Base-by-base conservation (phyloP, 2,329 filamentous ascomycete species). In the Colletotrichum musae region DNA sequence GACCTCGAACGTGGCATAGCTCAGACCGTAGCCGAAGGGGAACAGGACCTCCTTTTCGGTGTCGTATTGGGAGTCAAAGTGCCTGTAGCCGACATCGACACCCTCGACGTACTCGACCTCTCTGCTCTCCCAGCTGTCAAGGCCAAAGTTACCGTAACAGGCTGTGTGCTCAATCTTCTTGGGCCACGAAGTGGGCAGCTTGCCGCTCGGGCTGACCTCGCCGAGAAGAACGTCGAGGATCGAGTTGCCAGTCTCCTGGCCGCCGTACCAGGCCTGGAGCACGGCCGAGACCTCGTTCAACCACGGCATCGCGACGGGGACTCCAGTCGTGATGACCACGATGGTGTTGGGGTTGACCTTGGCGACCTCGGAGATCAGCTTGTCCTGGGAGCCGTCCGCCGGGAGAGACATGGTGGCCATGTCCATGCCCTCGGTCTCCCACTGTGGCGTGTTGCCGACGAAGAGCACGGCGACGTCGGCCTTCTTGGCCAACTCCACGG, bases 191-290 rank as follows among this genome's bases (percentile, higher is more conserved):
- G 53, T 5, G 7, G 63, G 54, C 7, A 65, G 56, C 4, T 24
- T 51, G 5, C 63, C 63, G 10, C 36, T 28, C 3, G 91, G 91
- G 71, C 90, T 92, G 53, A 88, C 82, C 39, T 86, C 83, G 32
- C 90, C 91, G 58, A 89, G 88, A 4, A 93, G 81, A 1, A 92
- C 85, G 72, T 92, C 90, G 0, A 88, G 89, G 57, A 93, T 87
- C 0, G 89, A 88, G 72, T 92, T 90, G 0, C 91, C 91, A 21
- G 87, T 86, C 78, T 93, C 91, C 73, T 92, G 90, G 2, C 91
- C 91, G 51, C 89, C 87, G 75, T 94, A 96, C 93, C 93, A 95
- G 10, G 92, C 93, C 75, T 95, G 92, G 1, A 94, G 75, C 2
- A 92, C 85, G 7, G 87, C 88, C 2, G 86, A 86, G 16, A 91